Base-by-base conservation (phyloP, 441 rosid species). In the Euphorbia celastroides region DNA sequence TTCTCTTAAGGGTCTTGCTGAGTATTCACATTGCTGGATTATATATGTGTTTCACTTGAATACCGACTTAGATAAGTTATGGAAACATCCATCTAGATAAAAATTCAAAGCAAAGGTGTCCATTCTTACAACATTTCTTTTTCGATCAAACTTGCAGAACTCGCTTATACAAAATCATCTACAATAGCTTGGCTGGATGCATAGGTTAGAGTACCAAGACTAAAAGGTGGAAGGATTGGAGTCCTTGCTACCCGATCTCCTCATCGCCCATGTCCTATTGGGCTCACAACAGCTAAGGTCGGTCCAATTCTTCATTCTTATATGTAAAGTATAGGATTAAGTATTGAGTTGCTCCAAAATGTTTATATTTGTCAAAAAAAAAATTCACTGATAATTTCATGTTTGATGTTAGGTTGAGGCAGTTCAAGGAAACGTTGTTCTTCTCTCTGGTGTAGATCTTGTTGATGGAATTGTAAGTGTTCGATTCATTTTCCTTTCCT, bases 1-100 rank as follows among this genome's bases (percentile, higher is more conserved):
- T 61, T 90, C 97, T 36, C 96, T 93, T 64, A 97, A 90, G 68
- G 97, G 94, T 75, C 88, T 93, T 9, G 84, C 41, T 32, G 94
- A 86, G 65, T 93, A 93, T 79, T 87, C 98, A 67, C 93, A 93
- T 75, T 90, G 97, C 73, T 93, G 98, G 98, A 77, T 93, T 70
- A 65, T 93, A 23, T 93, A 83, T 73, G 96, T 90, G 3, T 93
- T 93, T 79, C 98, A 93, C 82, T 83, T 93, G 72, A 93, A 90
- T 75, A 93, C 97, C 7, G 84, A 93, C 82, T 74, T 93, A 14
- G 96, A 88, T 55, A 90, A 93, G 88, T 77, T 93, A 50, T 90
- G 97, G 97, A 93, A 87, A 80, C 78, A 86, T 59, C 90, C 97
- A 51, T 80, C 94, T 57, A 82, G 87, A 77, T 90, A 96, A 48